Base-by-base conservation (phyloP, 352 stramenopile species). In the Pythium biforme region DNA sequence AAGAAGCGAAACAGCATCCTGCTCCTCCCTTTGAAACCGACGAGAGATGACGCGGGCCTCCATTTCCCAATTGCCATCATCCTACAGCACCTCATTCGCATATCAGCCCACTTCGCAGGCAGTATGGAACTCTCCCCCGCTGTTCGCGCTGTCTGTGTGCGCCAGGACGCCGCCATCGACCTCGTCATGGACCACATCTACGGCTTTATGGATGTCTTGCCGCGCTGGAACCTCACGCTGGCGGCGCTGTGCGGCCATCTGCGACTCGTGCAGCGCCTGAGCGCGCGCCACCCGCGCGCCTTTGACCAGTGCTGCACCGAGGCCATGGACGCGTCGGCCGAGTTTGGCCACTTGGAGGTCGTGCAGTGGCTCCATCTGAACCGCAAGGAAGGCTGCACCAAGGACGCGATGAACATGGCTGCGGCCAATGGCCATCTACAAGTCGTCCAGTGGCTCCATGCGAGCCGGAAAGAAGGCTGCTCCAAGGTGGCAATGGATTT, bases 361-460 rank as follows among this genome's bases (percentile, higher is more conserved):
- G 75, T 92, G 29, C 59, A 79, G 27, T 88, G 79, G 69, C 65
- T 92, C 47, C 75, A 87, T 43, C 19, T 37, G 3, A 63, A 87
- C 59, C 65, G 80, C 0, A 10, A 33, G 2, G 77, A 87, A 59
- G 80, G 80, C 40, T 89, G 80, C 64, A 82, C 74, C 25, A 87
- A 74, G n/a, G 80, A 87, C 54, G 80, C 77, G 0, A 87, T 89
- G 76, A 76, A 87, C 53, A 79, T 87, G 72, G 80, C 80, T 4
- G 80, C 80, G 7, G 60, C 60, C 23, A 86, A 86, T 54, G 80
- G 80, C 11, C 77, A 89, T 49, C 41, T 87, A 20, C 26, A 66
- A 0, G 66, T 86, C 22, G 75, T 89, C 9, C 62, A 86, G 54
- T 92, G 80, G 80, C 68, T 92, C 14, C 82, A 92, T n/a, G 45